Percentiles rank a stretch among this genome's conserved stretches.
Conservation (phyloP, 208 protist species). For the Naegleria gruberi region DNA sequence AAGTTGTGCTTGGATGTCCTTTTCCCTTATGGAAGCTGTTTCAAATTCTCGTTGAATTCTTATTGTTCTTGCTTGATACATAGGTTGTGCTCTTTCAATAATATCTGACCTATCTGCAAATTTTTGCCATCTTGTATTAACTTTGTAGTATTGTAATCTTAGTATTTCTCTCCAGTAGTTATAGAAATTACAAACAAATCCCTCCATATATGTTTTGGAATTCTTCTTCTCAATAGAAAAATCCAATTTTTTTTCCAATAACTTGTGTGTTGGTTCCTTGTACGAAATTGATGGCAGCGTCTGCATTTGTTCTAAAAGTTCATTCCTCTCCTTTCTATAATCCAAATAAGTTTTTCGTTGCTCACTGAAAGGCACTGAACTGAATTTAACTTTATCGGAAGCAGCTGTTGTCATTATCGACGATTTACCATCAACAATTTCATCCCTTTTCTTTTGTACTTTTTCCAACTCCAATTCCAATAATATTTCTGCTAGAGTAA, state of each 20-base stretch:
- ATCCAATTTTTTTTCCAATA: background rate
- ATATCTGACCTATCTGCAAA: background rate
- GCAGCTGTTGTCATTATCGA: background rate
- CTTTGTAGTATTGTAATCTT: background rate
- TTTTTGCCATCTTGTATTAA: background rate
- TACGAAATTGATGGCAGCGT: background rate
- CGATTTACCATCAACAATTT: background rate
- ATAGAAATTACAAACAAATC: background rate
- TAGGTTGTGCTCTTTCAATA: background rate
- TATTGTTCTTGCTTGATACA: background rate
- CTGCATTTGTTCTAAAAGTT: background rate
- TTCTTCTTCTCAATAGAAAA: background rate
- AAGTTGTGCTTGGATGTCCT: background rate
- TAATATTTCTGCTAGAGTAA: background rate
- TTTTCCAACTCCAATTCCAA: conserved; percentile 17
- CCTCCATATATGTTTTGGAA: background rate
- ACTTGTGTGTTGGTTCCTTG: too few relatives aligned
- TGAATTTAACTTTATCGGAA: background rate
- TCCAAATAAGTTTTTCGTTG: background rate
- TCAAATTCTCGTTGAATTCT: background rate
- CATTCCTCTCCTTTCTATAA: background rate
- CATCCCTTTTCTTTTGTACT: background rate
- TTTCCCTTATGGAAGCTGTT: background rate
- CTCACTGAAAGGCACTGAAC: too few relatives aligned
- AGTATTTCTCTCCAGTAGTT: background rate